Conservation (phyloP, 306 rosid species). For the Castanospermum australe region DNA sequence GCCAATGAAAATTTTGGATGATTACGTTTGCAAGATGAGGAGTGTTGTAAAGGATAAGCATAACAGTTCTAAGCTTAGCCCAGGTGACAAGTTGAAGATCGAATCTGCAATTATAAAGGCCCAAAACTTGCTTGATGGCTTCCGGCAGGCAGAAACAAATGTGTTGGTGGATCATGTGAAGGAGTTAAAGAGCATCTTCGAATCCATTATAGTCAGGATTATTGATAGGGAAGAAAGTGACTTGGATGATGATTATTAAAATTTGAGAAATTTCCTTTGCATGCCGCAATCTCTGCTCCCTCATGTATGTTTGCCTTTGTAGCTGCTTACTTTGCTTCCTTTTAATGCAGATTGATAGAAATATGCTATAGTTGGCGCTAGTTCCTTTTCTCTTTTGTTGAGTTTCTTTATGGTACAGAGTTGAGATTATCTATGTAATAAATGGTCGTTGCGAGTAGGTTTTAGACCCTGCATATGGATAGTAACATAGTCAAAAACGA, state of each 20-base stretch:
- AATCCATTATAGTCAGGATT: constrained; percentile 36
- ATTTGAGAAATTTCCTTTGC: not conserved
- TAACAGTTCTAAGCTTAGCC: constrained; percentile 6
- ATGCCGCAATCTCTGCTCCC: not conserved
- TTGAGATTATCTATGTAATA: no score
- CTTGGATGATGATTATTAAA: not conserved
- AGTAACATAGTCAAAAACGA: no score
- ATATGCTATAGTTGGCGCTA: no score
- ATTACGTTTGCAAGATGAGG: constrained; percentile 39
- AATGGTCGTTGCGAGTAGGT: no score
- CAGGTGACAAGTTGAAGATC: constrained; percentile 34
- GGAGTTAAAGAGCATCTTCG: constrained; percentile 39
- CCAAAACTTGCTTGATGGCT: constrained; percentile 35
- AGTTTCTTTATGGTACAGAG: no score
- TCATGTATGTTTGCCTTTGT: not conserved
- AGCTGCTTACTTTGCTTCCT: not conserved
- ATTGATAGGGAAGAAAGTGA: not conserved
- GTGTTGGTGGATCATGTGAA: constrained; percentile 35
- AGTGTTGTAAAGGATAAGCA: constrained; percentile 34
- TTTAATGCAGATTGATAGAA: no score
- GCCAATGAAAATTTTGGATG: constrained; percentile 45
- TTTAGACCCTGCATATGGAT: no score
- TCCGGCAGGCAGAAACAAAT: constrained; percentile 31
- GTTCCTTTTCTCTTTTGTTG: no score
- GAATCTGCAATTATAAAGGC: constrained; percentile 31